phyloP scores from a whole-genome alignment of 352 stramenopile genomes.

The Pythium myriotylum region DNA sequence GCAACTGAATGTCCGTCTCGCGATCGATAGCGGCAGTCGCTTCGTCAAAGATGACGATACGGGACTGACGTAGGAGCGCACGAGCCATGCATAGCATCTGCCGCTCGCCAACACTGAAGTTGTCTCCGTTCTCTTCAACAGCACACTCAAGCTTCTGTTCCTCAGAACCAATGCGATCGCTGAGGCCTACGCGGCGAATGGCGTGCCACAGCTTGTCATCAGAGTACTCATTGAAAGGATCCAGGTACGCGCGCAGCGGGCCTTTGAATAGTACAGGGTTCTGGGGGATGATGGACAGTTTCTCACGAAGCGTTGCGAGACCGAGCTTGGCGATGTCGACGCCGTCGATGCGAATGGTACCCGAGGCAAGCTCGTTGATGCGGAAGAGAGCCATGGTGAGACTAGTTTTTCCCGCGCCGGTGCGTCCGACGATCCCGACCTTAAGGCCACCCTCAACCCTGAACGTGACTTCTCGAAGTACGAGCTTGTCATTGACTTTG shows the following conservation, averaged over 20 bases:
- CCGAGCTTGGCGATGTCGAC: slow-evolving; percentile 34
- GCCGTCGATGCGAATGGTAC: slow-evolving; percentile 41
- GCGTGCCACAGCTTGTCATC: too few species aligned
- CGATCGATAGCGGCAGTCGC: slow-evolving; percentile 79
- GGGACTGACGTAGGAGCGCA: slow-evolving; percentile 80
- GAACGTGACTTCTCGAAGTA: slow-evolving; percentile 56
- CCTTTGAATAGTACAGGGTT: slow-evolving; percentile 91
- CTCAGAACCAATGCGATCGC: too few species aligned
- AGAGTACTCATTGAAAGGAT: slow-evolving; percentile 77
- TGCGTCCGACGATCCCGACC: slow-evolving; percentile 89
- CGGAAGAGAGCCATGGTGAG: slow-evolving; percentile 92
- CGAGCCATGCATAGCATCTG: slow-evolving; percentile 93
- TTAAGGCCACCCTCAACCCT: slow-evolving; percentile 44
- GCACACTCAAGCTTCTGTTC: too few species aligned
- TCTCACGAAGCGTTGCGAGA: slow-evolving; percentile 22
- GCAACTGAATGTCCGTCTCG: slow-evolving; percentile 61
- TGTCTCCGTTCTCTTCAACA: too few species aligned
- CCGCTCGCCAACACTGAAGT: slow-evolving; percentile 91
- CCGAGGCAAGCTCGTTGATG: slow-evolving; percentile 89
- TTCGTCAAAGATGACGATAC: slow-evolving; percentile 94
- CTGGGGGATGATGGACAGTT: slow-evolving; percentile 61
- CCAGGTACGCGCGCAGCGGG: too few species aligned
- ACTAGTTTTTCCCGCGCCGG: slow-evolving; percentile 84
- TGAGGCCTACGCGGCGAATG: too few species aligned
- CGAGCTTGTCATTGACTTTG: slow-evolving; percentile 34